Base-by-base conservation (phyloP, 176 grass and related monocot genomes). In the Puccinellia tenuiflora region DNA sequence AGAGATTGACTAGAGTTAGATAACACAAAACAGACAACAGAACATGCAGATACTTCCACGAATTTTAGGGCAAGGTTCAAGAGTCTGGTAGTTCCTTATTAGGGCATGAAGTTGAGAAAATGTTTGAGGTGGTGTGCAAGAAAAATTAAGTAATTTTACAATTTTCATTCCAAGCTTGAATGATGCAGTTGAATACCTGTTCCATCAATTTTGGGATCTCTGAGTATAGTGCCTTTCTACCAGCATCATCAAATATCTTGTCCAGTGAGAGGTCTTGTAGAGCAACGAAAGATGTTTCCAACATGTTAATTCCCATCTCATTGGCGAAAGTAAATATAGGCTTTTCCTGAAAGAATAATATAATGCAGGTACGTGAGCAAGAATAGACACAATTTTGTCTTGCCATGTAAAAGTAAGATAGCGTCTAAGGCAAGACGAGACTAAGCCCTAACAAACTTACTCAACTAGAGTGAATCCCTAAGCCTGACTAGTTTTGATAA, bases 241-340 rank as follows among this genome's bases (percentile, higher is more conserved):
- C 93, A 79, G 75, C 37, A 79, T 96, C 97, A 57, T 99, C 89
- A 15, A 99, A 99, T 39, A 99, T 99, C 73, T 96, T 99, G 80
- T 99, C 96, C 55, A 99, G 75, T 42, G 89, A 88, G 72, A 99
- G 92, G 31, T 99, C 96, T 91, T 99, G 96, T 28, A 99, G 87
- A 20, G 93, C 93, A 50, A 99, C 62, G 25, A 99, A 83, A 70
- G 96, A 92, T 75, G 96, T 99, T 86, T 99, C 96, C 75, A 99
- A 76, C 96, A 99, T 96, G 88, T 99, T 93, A 24, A 99, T 86
- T n/a, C 96, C 93, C 65, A 92, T 90, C 88, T 99, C 93, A 71
- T 99, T 99, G 17, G 93, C 93, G 35, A 99, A 99, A 42, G 89
- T 96, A 85, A 99, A 96, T 31, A 91, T 60, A 2, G 96, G 91